Conservation (phyloP, 2,329 filamentous ascomycete genomes). For the Diaporthe ampelina region DNA sequence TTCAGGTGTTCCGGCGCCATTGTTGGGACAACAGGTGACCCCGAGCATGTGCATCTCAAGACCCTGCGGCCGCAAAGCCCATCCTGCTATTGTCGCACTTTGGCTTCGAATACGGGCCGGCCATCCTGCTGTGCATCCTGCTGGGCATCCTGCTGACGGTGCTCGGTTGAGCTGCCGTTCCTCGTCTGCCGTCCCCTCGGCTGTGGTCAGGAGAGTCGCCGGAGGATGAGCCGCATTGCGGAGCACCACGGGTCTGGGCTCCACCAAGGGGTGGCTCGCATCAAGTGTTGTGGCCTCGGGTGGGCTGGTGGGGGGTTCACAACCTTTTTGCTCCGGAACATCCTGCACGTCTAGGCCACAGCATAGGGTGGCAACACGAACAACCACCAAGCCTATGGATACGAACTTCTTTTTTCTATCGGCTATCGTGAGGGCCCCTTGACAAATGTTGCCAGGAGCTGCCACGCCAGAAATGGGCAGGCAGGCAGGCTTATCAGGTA, state of each 20-base stretch:
- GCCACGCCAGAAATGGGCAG: background rate
- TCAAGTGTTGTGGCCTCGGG: background rate
- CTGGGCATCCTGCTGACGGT: background rate
- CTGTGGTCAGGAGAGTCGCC: slow-evolving; percentile 8
- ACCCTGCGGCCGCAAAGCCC: no score
- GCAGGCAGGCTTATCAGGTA: background rate
- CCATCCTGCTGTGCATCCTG: background rate
- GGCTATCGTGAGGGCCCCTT: slow-evolving; percentile 11
- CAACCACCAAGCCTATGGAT: slow-evolving; percentile 10
- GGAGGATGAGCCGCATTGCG: slow-evolving; percentile 27
- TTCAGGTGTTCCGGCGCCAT: slow-evolving; percentile 31
- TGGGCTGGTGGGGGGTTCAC: background rate
- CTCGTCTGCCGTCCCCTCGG: background rate
- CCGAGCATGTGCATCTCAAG: background rate
- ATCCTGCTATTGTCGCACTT: background rate
- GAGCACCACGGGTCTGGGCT: slow-evolving; percentile 1
- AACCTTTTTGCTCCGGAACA: slow-evolving; percentile 6
- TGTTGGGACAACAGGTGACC: slow-evolving; percentile 17
- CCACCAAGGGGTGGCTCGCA: slow-evolving; percentile 1
- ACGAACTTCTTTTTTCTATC: slow-evolving; percentile 18
- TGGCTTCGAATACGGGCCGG: background rate
- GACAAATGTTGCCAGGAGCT: slow-evolving; percentile 1
- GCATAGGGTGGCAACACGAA: slow-evolving; percentile 15
- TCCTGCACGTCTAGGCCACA: background rate
- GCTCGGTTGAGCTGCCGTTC: background rate